Conservation (phyloP, 164 flowering plant species). For the Tetrastigma voinierianum region DNA sequence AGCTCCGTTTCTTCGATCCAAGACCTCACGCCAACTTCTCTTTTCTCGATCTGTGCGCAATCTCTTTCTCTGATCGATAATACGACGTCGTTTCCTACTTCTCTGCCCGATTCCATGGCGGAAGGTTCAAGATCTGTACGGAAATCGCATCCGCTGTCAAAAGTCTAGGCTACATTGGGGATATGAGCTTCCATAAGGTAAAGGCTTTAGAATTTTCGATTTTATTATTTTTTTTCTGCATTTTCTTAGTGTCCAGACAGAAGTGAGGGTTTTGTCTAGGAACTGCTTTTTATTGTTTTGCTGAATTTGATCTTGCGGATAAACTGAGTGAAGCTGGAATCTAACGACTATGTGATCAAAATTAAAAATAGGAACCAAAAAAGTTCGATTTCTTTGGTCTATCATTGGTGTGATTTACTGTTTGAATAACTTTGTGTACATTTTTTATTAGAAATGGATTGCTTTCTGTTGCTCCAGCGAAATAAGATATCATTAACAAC, state of each 20-base stretch:
- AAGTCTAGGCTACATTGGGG: constrained; percentile 55
- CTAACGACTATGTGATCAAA: too few species aligned
- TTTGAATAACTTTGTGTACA: too few species aligned
- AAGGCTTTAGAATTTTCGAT: background rate
- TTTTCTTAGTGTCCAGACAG: background rate
- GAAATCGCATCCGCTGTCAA: constrained; percentile 48
- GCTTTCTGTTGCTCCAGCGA: too few species aligned
- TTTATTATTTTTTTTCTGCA: background rate
- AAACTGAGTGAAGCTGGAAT: too few species aligned
- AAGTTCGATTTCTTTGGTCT: too few species aligned
- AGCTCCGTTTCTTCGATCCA: constrained; percentile 37
- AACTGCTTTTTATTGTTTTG: too few species aligned
- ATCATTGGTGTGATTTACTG: too few species aligned
- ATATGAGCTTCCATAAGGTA: constrained; percentile 73
- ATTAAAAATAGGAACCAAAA: too few species aligned
- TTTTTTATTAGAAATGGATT: too few species aligned
- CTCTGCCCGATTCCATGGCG: constrained; percentile 51
- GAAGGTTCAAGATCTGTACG: constrained; percentile 60
- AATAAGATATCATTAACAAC: too few species aligned
- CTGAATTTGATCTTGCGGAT: too few species aligned
- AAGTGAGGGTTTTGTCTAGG: background rate
- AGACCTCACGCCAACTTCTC: constrained; percentile 35
- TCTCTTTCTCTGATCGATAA: constrained; percentile 45
- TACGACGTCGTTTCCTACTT: constrained; percentile 33
- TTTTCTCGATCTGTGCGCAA: constrained; percentile 61